These are phyloP conservation scores for Pythium phragmitis DNA, from an alignment of 352 stramenopile species.

Conservation along the genomic window DNA sequence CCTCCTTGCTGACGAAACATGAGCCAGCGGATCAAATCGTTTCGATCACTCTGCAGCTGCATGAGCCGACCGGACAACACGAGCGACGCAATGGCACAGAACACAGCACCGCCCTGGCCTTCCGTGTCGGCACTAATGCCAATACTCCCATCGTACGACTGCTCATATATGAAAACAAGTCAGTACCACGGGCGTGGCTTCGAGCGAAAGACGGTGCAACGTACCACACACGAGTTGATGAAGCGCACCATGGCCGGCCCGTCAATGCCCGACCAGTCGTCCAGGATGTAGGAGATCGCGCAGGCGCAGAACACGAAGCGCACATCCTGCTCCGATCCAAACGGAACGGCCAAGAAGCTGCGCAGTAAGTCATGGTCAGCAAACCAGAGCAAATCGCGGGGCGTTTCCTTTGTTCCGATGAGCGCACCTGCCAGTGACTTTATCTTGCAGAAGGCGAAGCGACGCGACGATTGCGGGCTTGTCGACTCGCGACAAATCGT, in stretches of 20 bases:
- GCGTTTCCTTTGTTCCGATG: background rate
- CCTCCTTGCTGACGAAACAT: slow-evolving; percentile 80
- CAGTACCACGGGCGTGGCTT: background rate
- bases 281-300: slow-evolving; percentile 83
- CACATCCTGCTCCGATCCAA: slow-evolving; percentile 85
- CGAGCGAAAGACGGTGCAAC: slow-evolving; percentile 10
- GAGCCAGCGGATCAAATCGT: slow-evolving; percentile 78
- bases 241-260: slow-evolving; percentile 64
- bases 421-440: slow-evolving; percentile 56
- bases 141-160: slow-evolving; percentile 86
- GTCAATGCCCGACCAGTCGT: slow-evolving; percentile 85
- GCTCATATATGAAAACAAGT: background rate
- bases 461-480: slow-evolving; percentile 62
- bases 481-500: slow-evolving; percentile 77
- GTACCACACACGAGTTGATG: slow-evolving; percentile 79
- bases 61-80: slow-evolving; percentile 64
- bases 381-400: background rate
- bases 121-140: slow-evolving; percentile 62
- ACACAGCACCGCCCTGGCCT: slow-evolving; percentile 74
- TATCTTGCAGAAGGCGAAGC: slow-evolving; percentile 75
- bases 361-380: background rate
- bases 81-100: slow-evolving; percentile 72
- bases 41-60: slow-evolving; percentile 64
- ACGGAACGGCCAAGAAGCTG: slow-evolving; percentile 70
- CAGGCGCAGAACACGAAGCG: slow-evolving; percentile 89